phyloP scores from a whole-genome alignment of 768 basidiomycete genomes.

The Boletus eberwhitei region DNA sequence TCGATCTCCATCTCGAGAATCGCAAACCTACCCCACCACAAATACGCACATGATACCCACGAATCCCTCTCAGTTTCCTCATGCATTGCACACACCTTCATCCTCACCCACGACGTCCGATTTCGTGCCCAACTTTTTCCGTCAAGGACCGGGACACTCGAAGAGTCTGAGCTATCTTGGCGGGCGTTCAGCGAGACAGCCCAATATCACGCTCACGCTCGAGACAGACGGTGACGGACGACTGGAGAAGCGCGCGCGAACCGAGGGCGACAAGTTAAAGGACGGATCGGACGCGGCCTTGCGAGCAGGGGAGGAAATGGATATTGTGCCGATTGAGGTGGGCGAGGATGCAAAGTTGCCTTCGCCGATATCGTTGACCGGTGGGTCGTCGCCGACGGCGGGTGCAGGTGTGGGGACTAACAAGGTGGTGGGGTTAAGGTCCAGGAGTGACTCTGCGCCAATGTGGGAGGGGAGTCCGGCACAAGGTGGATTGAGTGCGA shows the following conservation, averaged over 20 bases:
- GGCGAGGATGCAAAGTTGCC: constrained; percentile 18
- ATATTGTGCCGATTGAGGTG: constrained; percentile 10
- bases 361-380: constrained; percentile 21
- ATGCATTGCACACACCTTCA: constrained; percentile 25
- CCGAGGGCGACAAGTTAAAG: constrained; percentile 10
- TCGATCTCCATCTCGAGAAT: constrained; percentile 20
- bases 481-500: constrained; percentile 26
- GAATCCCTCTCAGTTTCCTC: constrained; percentile 7
- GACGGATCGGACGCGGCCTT: constrained; percentile 5
- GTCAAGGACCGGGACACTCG: constrained; percentile 9
- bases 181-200: constrained; percentile 23
- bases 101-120: constrained; percentile 30
- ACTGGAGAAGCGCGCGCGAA: constrained; percentile 26
- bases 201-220: constrained; percentile 30
- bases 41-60: constrained; percentile 3
- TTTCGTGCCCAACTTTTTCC: constrained; percentile 9
- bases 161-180: constrained; percentile 30
- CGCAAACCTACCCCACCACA: constrained; percentile 7
- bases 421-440: constrained; percentile 21
- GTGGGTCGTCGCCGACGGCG: constrained; percentile 12
- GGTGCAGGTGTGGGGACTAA: constrained; percentile 11
- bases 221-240: constrained; percentile 22
- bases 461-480: constrained; percentile 20
- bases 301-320: constrained; percentile 25
- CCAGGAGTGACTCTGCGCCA: constrained; percentile 24